Conservation (phyloP, 2,329 filamentous ascomycete species). For the Penicillium sp. region DNA sequence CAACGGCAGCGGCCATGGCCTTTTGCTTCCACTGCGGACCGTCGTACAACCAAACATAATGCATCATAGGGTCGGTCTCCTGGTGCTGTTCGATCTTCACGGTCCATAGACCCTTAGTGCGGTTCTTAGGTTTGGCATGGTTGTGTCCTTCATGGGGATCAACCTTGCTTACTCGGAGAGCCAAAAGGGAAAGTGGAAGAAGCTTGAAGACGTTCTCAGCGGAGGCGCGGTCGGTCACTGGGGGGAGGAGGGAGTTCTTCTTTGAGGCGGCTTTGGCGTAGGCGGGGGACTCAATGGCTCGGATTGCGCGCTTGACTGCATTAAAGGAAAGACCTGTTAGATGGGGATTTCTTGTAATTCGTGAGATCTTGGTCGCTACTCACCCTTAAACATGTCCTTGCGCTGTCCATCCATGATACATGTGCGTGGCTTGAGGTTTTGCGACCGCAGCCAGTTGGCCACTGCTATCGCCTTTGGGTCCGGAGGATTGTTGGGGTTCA, state of each 20-base stretch:
- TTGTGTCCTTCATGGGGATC: slow-evolving; percentile 75
- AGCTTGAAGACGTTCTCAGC: slow-evolving; percentile 95
- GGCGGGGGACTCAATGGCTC: slow-evolving; percentile 80
- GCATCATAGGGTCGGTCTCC: slow-evolving; percentile 64
- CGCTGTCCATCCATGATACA: slow-evolving; percentile 93
- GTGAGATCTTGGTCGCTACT: neutral
- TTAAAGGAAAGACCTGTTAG: neutral
- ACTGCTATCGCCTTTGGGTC: slow-evolving; percentile 86
- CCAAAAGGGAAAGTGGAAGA: slow-evolving; percentile 88
- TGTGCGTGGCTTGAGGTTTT: slow-evolving; percentile 84
- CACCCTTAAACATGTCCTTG: slow-evolving; percentile 97
- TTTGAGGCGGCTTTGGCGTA: slow-evolving; percentile 80
- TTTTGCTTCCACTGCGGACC: slow-evolving; percentile 92
- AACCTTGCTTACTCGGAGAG: slow-evolving; percentile 80
- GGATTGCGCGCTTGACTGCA: slow-evolving; percentile 89
- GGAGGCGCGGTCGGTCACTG: slow-evolving; percentile 80
- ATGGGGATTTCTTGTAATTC: neutral
- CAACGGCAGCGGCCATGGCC: slow-evolving; percentile 79
- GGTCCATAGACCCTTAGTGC: slow-evolving; percentile 92
- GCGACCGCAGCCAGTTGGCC: slow-evolving; percentile 78
- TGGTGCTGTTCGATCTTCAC: slow-evolving; percentile 96
- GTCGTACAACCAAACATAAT: slow-evolving; percentile 97
- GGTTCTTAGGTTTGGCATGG: slow-evolving; percentile 67
- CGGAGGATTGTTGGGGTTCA: slow-evolving; percentile 59
- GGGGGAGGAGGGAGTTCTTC: slow-evolving; percentile 85